Evolutionary conservation across 78 protist genomes (phyloP).

Genomic region (Dictyostelium firmibasis): DNA sequence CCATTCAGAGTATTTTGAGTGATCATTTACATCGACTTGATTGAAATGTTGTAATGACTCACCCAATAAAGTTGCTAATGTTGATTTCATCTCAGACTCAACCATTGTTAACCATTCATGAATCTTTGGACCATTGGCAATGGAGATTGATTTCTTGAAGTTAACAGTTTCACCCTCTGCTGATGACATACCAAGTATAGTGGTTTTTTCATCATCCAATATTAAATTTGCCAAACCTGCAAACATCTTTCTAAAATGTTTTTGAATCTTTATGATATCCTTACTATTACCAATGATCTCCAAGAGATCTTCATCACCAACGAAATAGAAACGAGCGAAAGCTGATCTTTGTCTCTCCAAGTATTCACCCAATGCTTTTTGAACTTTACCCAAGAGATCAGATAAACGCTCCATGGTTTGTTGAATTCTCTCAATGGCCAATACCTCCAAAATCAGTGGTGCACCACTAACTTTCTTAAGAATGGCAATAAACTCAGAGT

Average conservation of each 20-base stretch:
- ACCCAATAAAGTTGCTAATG: conserved; percentile 80
- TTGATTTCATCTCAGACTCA: conserved; percentile 87
- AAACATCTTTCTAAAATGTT: conserved; percentile 97
- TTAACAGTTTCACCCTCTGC: conserved; percentile 93
- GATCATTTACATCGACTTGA: not conserved
- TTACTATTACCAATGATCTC: conserved; percentile 98
- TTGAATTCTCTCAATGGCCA: conserved; percentile 82
- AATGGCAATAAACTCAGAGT: conserved; percentile 90
- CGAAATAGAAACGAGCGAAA: conserved; percentile 99
- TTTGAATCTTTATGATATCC: conserved; percentile 89
- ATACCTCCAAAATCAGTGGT: conserved; percentile 89
- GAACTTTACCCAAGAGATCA: conserved; percentile 91
- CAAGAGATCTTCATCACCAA: conserved; percentile 99
- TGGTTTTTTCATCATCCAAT: conserved; percentile 65
- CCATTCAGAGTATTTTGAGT: conserved; percentile 79
- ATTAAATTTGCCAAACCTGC: conserved; percentile 91
- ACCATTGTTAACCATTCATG: conserved; percentile 91
- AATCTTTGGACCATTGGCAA: conserved; percentile 70
- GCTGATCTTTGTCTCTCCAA: conserved; percentile 96
- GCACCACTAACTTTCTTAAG: conserved; percentile 85
- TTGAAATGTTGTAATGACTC: conserved; percentile 51
- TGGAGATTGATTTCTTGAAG: conserved; percentile 83
- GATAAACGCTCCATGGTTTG: conserved; percentile 88
- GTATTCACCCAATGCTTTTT: conserved; percentile 97
- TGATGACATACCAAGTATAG: conserved; percentile 84